Percentiles rank a stretch among this genome's conserved stretches.
Evolutionary conservation across 768 basidiomycete genomes (phyloP).

Genomic region (Leucocoprinus leucothites): DNA sequence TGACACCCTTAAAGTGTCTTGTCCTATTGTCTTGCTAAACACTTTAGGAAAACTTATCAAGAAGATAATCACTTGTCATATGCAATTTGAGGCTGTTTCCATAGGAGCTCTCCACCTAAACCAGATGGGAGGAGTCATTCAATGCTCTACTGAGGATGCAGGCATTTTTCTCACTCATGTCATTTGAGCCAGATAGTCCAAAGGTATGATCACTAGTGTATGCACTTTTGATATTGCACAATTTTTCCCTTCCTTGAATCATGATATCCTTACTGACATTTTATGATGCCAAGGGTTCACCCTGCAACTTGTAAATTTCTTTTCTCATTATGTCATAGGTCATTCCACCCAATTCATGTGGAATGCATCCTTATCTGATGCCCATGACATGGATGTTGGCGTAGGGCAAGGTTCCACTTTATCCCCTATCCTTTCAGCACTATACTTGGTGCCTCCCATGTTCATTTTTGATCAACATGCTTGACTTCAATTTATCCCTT

Average conservation of each 20-base stretch:
- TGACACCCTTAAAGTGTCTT: neutral
- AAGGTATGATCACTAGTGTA: neutral
- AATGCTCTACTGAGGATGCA: neutral
- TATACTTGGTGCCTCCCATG: no score
- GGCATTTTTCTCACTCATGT: neutral
- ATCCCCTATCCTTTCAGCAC: no score
- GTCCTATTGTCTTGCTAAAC: conserved; percentile 10
- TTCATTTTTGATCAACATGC: no score
- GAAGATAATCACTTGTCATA: conserved; percentile 3
- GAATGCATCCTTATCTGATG: no score
- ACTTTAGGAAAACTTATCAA: conserved; percentile 9
- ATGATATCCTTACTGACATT: neutral
- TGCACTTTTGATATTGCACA: neutral
- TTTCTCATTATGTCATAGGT: neutral
- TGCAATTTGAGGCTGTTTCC: conserved; percentile 7
- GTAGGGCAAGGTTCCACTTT: no score
- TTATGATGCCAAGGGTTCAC: neutral
- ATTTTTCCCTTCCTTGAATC: neutral
- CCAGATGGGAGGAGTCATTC: neutral
- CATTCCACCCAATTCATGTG: no score
- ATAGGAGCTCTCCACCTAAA: neutral
- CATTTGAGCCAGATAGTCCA: neutral
- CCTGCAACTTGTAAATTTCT: neutral
- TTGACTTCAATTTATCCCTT: no score
- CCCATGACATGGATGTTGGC: no score